These are phyloP conservation scores for Powellomyces hirtus DNA, from an alignment of 192 early-diverging fungal genomes.

Conservation along the genomic window DNA sequence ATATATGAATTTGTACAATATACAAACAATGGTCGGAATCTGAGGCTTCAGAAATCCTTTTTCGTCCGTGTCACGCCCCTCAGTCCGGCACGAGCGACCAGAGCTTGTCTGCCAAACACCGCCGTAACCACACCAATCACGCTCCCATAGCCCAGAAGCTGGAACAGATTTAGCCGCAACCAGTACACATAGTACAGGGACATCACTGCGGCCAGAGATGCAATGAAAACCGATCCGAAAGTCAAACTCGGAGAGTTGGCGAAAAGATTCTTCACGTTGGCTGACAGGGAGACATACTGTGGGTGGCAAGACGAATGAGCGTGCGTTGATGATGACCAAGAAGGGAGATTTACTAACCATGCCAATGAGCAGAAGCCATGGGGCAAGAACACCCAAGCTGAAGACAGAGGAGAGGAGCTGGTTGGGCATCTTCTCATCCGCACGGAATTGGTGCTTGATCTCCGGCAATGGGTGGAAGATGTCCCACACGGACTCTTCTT, in stretches of 20 bases:
- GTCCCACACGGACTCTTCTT: conserved; percentile 6
- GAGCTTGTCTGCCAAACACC: conserved; percentile 40
- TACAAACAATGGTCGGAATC: too few species aligned
- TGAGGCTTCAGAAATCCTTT: background rate
- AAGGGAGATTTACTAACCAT: conserved; percentile 27
- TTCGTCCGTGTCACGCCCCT: background rate
- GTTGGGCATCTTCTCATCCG: conserved; percentile 33
- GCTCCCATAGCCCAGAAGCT: conserved; percentile 45
- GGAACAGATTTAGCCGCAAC: conserved; percentile 45
- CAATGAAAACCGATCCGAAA: conserved; percentile 37
- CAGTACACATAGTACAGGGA: conserved; percentile 42
- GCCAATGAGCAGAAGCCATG: conserved; percentile 42
- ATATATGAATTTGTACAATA: too few species aligned
- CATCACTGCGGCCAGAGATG: conserved; percentile 24
- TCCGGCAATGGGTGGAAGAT: conserved; percentile 28
- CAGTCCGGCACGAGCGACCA: conserved; percentile 32
- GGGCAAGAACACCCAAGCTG: conserved; percentile 25
- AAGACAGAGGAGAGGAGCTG: conserved; percentile 34
- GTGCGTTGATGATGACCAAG: background rate
- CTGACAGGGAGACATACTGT: conserved; percentile 36
- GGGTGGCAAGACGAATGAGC: background rate
- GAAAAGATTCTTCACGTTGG: conserved; percentile 39
- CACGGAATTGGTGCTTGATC: conserved; percentile 33
- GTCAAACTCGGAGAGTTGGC: conserved; percentile 14
- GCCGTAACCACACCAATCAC: conserved; percentile 29